Base-by-base conservation (phyloP, 768 basidiomycete species). In the Boletus bicolor region DNA sequence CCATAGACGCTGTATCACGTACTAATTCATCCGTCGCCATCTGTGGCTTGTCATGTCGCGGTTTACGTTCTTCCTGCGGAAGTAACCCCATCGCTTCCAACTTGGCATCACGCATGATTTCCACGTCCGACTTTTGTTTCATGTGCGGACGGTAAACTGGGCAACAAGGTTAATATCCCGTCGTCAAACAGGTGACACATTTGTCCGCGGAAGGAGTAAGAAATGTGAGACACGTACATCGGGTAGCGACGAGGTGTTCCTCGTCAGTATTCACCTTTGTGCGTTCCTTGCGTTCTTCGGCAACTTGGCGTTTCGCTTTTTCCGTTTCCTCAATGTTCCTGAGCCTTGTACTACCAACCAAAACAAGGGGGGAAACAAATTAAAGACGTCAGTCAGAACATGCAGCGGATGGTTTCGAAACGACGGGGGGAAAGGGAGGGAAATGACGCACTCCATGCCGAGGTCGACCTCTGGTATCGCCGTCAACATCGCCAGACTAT, bases 271-370 rank as follows among this genome's bases (percentile, higher is more conserved):
- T 78, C 19, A 66, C 59, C 55, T 75, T 78, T 65, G 82, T 83
- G 24, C 78, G 75, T 12, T 85, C 83, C 47, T 85, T 80, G 24
- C 83, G 81, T 55, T 83, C 85, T 60, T 93, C 91, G 1, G 84
- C 85, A 24, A 94, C 89, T 11, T 82, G 77, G 1, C 93, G 82
- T 72, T 98, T 98, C 1, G 96, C 96, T 62, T 92, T 96, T 69
- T 98, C 97, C 0, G 96, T 99, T 49, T 94, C 93, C 68, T 97
- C 94, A 52, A 99, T 99, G 67, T 98, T 99, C 74, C 89, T 86
- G 53, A 99, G 76, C 17, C 95, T 87, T 17, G 87, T 79, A 60
- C 95, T 98, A 56, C 28, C 28, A 30, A 24, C 21, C 21, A 24
- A 24, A 24, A 30, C 6, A 30, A 30, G 3, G 4, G 6, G 24